These are phyloP conservation scores for Cymbopogon citratus DNA, from an alignment of 176 grass and related monocot species.

Conservation along the genomic window DNA sequence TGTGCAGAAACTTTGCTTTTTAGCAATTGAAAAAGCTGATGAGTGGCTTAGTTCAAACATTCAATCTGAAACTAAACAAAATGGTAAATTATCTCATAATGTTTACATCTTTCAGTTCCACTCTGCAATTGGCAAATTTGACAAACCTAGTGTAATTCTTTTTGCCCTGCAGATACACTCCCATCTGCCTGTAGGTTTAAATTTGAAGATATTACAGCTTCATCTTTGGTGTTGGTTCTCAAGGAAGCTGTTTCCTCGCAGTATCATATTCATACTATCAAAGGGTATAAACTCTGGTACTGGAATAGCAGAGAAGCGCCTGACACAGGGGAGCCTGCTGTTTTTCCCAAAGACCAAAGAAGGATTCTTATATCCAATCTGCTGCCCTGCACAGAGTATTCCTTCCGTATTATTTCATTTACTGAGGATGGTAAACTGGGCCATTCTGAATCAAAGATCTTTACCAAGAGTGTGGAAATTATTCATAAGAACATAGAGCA, in stretches of 20 bases:
- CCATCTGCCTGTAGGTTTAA: conserved; percentile 88
- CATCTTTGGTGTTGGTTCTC: conserved; percentile 73
- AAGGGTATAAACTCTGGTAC: conserved; percentile 95
- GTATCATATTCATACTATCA: conserved; percentile 45
- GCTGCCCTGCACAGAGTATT: conserved; percentile 86
- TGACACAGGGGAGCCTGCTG: conserved; percentile 41
- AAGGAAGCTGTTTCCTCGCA: conserved; percentile 61
- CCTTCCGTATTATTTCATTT: conserved; percentile 90
- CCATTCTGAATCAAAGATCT: conserved; percentile 84
- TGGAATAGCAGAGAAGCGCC: conserved; percentile 67
- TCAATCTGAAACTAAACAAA: conserved; percentile 47
- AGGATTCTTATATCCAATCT: conserved; percentile 84
- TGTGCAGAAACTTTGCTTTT: conserved; percentile 78
- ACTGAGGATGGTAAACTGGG: conserved; percentile 75
- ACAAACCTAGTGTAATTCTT: conserved; percentile 26
- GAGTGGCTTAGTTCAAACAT: conserved; percentile 49
- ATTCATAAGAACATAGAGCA: conserved; percentile 55
- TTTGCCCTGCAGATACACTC: conserved; percentile 65
- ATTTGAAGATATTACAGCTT: conserved; percentile 82
- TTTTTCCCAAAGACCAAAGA: conserved; percentile 79
- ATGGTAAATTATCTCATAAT: conserved; percentile 38
- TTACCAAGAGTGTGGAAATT: conserved; percentile 90
- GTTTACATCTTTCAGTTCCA: conserved; percentile 16
- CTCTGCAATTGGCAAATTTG: conserved; percentile 23
- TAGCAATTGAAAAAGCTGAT: conserved; percentile 72